Conservation (phyloP, 75 land plant species). For the Pinus albicaulis region DNA sequence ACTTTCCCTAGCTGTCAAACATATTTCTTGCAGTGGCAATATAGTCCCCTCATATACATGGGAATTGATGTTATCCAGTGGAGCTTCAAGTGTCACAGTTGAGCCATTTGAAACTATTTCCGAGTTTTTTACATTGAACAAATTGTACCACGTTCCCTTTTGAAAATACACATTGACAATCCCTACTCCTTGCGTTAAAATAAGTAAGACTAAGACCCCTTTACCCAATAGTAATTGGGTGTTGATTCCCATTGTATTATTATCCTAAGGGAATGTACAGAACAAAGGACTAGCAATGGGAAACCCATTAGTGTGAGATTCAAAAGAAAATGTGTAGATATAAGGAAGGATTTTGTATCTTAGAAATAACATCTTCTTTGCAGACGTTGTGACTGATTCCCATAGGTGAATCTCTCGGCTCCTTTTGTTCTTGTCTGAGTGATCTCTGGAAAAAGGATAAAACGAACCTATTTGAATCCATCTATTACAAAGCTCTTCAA, state of each 20-base stretch:
- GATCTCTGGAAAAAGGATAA: constrained; percentile 37
- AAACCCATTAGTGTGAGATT: constrained; percentile 23
- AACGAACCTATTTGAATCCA: constrained; percentile 45
- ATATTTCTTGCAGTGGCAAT: constrained; percentile 34
- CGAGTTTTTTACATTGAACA: constrained; percentile 15
- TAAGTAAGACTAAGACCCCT: constrained; percentile 33
- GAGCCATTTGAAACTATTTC: constrained; percentile 6
- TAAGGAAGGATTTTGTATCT: constrained; percentile 36
- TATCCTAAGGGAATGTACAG: constrained; percentile 26
- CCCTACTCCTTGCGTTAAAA: constrained; percentile 2
- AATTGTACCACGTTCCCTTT: constrained; percentile 37
- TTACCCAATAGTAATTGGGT: constrained; percentile 33
- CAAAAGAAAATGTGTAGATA: constrained; percentile 25
- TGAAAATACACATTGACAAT: constrained; percentile 9
- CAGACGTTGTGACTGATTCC: constrained; percentile 24
- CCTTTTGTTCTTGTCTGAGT: constrained; percentile 5
- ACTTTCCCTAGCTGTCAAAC: constrained; percentile 24
- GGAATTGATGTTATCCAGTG: constrained; percentile 27
- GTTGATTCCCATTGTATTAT: constrained; percentile 11
- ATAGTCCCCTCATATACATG: constrained; percentile 34
- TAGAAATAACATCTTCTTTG: constrained; percentile 18
- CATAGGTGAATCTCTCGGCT: constrained; percentile 39
- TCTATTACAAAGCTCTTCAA: constrained; percentile 78
- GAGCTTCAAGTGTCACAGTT: constrained; percentile 15
- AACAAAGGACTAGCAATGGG: constrained; percentile 39